Conservation (phyloP, 139 green algal genomes). For the Auxenochlorella pyrenoidosa region DNA sequence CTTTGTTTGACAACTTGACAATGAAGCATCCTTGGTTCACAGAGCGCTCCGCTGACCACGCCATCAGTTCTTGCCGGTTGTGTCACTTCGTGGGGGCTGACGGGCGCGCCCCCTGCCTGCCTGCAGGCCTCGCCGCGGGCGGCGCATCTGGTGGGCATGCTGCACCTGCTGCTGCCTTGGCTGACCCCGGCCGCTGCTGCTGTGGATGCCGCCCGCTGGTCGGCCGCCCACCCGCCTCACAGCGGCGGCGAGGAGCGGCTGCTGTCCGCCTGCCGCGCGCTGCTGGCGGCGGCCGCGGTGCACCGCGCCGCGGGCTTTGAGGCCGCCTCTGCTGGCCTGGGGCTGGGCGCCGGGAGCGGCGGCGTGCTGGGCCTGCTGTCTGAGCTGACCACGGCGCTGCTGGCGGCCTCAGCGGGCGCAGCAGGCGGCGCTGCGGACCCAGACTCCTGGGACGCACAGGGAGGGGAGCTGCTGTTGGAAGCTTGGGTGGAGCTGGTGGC, state of each 20-base stretch:
- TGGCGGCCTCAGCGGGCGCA: constrained; percentile 40
- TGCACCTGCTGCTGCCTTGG: constrained; percentile 67
- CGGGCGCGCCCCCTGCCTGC: neutral
- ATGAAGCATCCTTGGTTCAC: too few relatives aligned
- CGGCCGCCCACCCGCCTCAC: constrained; percentile 33
- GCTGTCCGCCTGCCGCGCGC: constrained; percentile 70
- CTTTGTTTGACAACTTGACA: too few relatives aligned
- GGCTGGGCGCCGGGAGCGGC: neutral
- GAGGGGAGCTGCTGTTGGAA: constrained; percentile 72
- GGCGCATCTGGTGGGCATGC: constrained; percentile 63
- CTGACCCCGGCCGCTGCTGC: constrained; percentile 45
- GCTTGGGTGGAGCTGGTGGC: constrained; percentile 50
- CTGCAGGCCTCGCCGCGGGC: neutral
- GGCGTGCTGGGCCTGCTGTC: constrained; percentile 59
- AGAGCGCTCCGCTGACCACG: too few relatives aligned
- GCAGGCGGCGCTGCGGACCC: neutral
- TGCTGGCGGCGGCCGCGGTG: constrained; percentile 46
- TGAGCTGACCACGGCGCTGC: constrained; percentile 52
- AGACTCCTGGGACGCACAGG: constrained; percentile 56
- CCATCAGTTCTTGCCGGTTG: too few relatives aligned
- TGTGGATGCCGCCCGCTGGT: constrained; percentile 38
- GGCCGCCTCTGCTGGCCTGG: neutral
- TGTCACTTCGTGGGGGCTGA: too few relatives aligned
- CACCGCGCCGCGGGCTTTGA: constrained; percentile 54
- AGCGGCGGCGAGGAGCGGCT: constrained; percentile 63